Conservation (phyloP, 2,329 filamentous ascomycete genomes). For the Cryphonectria radicalis region DNA sequence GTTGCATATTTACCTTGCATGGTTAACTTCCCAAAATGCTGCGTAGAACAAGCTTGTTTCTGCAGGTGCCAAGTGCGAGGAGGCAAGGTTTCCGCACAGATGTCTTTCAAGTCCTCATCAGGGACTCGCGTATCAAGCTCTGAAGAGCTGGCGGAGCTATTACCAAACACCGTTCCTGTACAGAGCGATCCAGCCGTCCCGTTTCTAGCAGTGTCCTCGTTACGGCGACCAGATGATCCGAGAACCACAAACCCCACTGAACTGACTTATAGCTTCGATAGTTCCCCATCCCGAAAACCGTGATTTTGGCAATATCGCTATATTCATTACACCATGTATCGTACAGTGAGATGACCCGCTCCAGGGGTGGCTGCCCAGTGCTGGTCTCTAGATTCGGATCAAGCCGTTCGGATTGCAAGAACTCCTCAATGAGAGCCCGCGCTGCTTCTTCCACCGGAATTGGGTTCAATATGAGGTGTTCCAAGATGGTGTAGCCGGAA, state of each 20-base stretch:
- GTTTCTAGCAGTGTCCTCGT: not conserved
- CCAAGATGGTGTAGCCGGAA: not conserved
- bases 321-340: too few relatives aligned
- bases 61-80: not conserved
- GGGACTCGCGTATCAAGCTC: not conserved
- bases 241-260: too few relatives aligned
- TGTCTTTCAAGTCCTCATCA: not conserved
- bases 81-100: not conserved
- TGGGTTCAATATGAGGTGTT: not conserved
- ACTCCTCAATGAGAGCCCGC: not conserved
- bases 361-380: not conserved
- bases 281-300: too few relatives aligned
- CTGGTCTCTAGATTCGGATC: slow-evolving; percentile 12
- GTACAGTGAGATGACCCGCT: not conserved
- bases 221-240: not conserved
- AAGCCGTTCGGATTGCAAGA: not conserved
- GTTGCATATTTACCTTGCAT: not conserved
- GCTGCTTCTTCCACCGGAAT: not conserved
- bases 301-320: too few relatives aligned
- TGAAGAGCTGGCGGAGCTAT: not conserved
- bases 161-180: not conserved
- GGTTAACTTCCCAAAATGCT: not conserved
- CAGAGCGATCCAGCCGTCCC: not conserved
- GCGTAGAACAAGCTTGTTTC: not conserved
- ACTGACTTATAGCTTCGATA: too few relatives aligned